Evolutionary conservation across 139 green algal genomes (phyloP).

Genomic region (Medakamo hakoo): DNA sequence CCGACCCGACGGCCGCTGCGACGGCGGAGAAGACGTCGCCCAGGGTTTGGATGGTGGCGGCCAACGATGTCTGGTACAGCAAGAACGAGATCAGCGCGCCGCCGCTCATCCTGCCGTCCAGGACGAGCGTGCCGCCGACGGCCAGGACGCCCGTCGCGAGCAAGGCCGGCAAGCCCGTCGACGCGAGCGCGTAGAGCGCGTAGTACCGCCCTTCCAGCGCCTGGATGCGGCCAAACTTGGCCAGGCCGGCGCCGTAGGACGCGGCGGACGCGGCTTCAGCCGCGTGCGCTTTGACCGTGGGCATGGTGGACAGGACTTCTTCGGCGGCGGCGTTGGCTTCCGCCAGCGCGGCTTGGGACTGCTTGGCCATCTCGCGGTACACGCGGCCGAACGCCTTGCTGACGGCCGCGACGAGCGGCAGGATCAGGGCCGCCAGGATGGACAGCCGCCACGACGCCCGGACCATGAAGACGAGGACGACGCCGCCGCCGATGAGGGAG

Average conservation of each 20-base stretch:
- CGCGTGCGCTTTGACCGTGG: slow-evolving; percentile 59
- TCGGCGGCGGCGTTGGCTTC: slow-evolving; percentile 61
- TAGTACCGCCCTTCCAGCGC: slow-evolving; percentile 17
- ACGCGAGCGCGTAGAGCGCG: slow-evolving; percentile 36
- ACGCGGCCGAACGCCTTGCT: slow-evolving; percentile 60
- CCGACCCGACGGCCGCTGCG: slow-evolving; percentile 56
- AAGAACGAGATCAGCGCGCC: slow-evolving; percentile 62
- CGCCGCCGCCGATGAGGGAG: slow-evolving; percentile 19
- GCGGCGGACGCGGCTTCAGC: slow-evolving; percentile 31
- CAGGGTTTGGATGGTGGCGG: slow-evolving; percentile 44
- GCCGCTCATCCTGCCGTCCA: slow-evolving; percentile 24
- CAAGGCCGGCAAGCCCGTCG: slow-evolving; percentile 48
- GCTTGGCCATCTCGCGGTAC: slow-evolving; percentile 49
- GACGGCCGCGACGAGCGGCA: slow-evolving; percentile 52
- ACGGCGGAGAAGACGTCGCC: slow-evolving; percentile 61
- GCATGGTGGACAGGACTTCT: slow-evolving; percentile 44
- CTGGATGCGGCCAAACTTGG: slow-evolving; percentile 17
- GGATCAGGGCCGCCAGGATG: slow-evolving; percentile 59
- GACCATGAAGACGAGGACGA: slow-evolving; percentile 74
- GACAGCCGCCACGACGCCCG: slow-evolving; percentile 55
- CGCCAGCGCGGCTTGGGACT: slow-evolving; percentile 52
- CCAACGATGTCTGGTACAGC: slow-evolving; percentile 60
- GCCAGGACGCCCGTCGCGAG: slow-evolving; percentile 42
- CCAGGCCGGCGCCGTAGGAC: slow-evolving; percentile 39
- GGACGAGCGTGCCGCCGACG: slow-evolving; percentile 41